Evolutionary conservation across 306 rosid genomes (phyloP).

Genomic region (Oemleria cerasiformis): DNA sequence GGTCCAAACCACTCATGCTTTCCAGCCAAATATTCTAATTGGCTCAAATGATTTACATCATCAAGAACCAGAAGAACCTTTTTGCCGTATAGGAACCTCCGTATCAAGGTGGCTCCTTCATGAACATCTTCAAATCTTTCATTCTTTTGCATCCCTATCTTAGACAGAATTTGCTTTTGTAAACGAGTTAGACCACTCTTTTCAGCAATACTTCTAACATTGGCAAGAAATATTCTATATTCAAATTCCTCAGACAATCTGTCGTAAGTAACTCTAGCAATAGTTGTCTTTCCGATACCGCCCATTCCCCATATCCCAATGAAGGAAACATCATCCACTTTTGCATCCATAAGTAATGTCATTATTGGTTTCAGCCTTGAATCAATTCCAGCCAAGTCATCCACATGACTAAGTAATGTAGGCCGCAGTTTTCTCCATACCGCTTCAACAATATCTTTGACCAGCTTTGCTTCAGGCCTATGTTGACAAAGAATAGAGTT

Average conservation of each 20-base stretch:
- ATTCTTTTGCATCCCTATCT: background rate
- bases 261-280: no score
- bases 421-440: background rate
- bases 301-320: conserved; percentile 23
- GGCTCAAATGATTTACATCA: no score
- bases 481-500: background rate
- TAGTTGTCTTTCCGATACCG: background rate
- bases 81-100: background rate
- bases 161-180: background rate
- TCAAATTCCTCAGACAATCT: no score
- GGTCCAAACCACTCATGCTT: no score
- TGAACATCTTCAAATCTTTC: background rate
- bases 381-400: background rate
- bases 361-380: background rate
- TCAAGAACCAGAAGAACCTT: no score
- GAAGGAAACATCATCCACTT: conserved; percentile 1
- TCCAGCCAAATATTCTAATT: no score
- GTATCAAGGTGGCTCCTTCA: background rate
- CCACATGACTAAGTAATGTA: background rate
- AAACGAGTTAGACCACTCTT: no score
- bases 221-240: no score
- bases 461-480: background rate
- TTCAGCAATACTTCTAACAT: no score
- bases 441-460: background rate
- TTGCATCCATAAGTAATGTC: background rate